Conservation (phyloP, 352 stramenopile species). For the Aphanomyces euteiches region DNA sequence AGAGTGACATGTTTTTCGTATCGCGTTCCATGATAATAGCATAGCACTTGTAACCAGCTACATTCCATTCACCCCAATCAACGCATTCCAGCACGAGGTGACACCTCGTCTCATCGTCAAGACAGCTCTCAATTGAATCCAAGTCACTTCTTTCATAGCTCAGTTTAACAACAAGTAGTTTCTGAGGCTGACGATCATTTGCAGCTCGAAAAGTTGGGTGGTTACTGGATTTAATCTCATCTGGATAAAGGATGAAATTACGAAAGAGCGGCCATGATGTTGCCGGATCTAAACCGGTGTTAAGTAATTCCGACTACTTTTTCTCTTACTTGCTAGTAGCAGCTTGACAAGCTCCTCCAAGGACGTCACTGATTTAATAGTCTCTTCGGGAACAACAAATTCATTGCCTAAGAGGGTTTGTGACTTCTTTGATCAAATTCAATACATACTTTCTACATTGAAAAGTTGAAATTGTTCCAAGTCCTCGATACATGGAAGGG, state of each 20-base stretch:
- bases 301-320: too few species aligned
- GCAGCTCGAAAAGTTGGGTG: background rate
- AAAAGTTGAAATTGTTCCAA: too few species aligned
- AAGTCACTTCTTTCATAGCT: background rate
- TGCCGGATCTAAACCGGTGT: too few species aligned
- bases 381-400: too few species aligned
- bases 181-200: background rate
- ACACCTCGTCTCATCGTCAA: background rate
- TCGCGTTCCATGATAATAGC: background rate
- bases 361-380: too few species aligned
- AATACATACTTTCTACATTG: too few species aligned
- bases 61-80: background rate
- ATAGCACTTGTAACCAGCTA: background rate
- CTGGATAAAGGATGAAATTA: background rate
- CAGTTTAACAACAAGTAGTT: background rate
- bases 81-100: background rate
- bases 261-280: background rate
- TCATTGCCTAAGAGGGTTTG: too few species aligned
- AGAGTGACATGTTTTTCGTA: background rate
- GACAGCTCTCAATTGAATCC: background rate
- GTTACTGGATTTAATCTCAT: background rate
- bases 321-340: too few species aligned
- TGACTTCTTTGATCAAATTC: too few species aligned
- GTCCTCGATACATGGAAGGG: too few species aligned
- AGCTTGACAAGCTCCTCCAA: too few species aligned